Base-by-base conservation (phyloP, 805 yeast genomes). In the Jamesozyma piceae region DNA sequence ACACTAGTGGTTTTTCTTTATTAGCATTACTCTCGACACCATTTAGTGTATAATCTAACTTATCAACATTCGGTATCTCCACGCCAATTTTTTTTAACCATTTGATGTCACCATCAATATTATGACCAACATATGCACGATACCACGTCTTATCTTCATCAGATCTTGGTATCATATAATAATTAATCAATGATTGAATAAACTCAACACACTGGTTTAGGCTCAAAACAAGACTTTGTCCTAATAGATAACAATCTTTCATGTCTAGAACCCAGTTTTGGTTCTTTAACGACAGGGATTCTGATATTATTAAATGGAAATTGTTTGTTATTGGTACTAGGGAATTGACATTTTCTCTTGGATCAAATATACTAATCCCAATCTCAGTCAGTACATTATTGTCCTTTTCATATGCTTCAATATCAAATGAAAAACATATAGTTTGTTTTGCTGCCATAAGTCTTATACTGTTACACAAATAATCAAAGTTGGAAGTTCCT, bases 91-190 rank as follows among this genome's bases (percentile, higher is more conserved):
- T 49, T 17, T 49, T 49, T 24, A 81, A 59, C 77, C 79, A 74
- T 37, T 55, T 62, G 15, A 81, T 42, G 53, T 81, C 88, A 14
- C 77, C 78, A 15, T 51, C 46, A 10, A 78, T 63, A 39, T 70
- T 71, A 57, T 81, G 89, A 0, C 86, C 88, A 20, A 80, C 79
- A 34, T 78, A 63, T 0, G 68, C 64, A 17, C 67, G 55, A 17
- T 50, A 47, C 54, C 58, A 51, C 10, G 38, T 19, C 24, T 41
- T 31, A 20, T 46, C 66, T 21, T 39, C 52, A n/a, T 37, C 45
- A 33, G 58, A 48, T 34, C 52, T 49, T 10, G 63, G 37, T 13
- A 48, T 35, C 49, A 74, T 65, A 50, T 74, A 75, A 42, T 63
- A 64, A 39, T 74, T 59, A 2, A 77, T 51, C 20, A 77, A 48